Percentiles rank a stretch among this genome's conserved stretches.
These are phyloP conservation scores for Colletotrichum cuscutae DNA, from an alignment of 2,329 filamentous ascomycete genomes.

Conservation along the genomic window DNA sequence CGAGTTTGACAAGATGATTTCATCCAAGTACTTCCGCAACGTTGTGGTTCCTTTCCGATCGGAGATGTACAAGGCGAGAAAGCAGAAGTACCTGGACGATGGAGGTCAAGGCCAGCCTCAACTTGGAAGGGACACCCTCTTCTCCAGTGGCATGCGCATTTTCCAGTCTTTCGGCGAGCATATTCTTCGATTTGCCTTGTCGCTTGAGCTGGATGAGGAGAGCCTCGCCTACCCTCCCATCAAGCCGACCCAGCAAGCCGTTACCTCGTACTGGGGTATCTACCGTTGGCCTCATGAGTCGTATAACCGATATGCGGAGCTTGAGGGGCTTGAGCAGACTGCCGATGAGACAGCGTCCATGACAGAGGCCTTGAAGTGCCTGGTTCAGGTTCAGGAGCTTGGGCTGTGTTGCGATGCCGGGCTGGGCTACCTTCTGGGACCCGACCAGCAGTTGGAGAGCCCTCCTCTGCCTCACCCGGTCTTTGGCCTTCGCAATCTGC, in stretches of 20 bases:
- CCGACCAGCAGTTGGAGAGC: constrained; percentile 63
- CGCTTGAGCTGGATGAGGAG: constrained; percentile 72
- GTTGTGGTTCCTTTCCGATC: constrained; percentile 74
- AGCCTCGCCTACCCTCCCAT: constrained; percentile 60
- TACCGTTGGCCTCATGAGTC: constrained; percentile 72
- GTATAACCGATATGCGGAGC: constrained; percentile 68
- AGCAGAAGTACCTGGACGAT: constrained; percentile 20
- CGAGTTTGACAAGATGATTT: constrained; percentile 67
- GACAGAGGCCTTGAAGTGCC: constrained; percentile 67
- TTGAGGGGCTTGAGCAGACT: constrained; percentile 69
- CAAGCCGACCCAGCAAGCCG: constrained; percentile 65
- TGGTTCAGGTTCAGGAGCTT: constrained; percentile 68
- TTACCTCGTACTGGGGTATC: constrained; percentile 70
- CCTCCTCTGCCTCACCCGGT: constrained; percentile 48
- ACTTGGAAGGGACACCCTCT: constrained; percentile 39
- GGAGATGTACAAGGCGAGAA: constrained; percentile 63
- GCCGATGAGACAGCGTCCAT: constrained; percentile 72
- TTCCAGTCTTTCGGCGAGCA: constrained; percentile 70
- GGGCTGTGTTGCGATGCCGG: constrained; percentile 75
- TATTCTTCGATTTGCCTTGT: constrained; percentile 73
- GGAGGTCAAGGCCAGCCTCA: constrained; percentile 8
- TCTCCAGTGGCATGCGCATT: constrained; percentile 65
- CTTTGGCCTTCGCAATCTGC: constrained; percentile 41
- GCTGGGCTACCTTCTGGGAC: constrained; percentile 73
- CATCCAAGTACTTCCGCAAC: constrained; percentile 67